These are phyloP conservation scores for Alternaria sp. DNA, from an alignment of 2,329 filamentous ascomycete genomes.

Conservation along the genomic window DNA sequence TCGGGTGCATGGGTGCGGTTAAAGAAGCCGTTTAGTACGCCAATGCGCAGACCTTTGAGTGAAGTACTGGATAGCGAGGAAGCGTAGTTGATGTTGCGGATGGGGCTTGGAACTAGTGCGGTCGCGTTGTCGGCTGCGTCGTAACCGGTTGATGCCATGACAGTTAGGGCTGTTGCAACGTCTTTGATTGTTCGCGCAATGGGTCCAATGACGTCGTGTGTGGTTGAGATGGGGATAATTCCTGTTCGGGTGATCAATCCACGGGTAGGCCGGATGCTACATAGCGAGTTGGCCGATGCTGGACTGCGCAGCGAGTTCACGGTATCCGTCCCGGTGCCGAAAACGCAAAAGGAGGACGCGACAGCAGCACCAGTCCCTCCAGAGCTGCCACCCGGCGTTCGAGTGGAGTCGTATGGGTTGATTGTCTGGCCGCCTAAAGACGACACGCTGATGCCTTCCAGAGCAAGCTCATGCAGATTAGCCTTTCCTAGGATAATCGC, in stretches of 20 bases:
- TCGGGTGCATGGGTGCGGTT: slow-evolving; percentile 62
- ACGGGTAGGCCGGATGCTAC: slow-evolving; percentile 66
- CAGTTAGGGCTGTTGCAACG: slow-evolving; percentile 60
- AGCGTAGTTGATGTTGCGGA: slow-evolving; percentile 59
- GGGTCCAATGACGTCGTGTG: slow-evolving; percentile 65
- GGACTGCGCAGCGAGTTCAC: slow-evolving; percentile 69
- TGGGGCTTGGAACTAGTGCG: slow-evolving; percentile 56
- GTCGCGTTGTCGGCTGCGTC: slow-evolving; percentile 64
- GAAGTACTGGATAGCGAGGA: slow-evolving; percentile 47
- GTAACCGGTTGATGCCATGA: slow-evolving; percentile 62
- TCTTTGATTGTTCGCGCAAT: slow-evolving; percentile 63
- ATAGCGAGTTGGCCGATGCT: slow-evolving; percentile 67
- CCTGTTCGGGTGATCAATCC: slow-evolving; percentile 62
- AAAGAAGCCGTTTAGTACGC: slow-evolving; percentile 66
- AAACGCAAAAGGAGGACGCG: slow-evolving; percentile 65
- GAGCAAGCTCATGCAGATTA: slow-evolving; percentile 69
- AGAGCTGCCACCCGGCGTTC: slow-evolving; percentile 72
- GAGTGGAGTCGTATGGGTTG: slow-evolving; percentile 70
- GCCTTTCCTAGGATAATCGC: slow-evolving; percentile 66
- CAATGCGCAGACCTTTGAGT: slow-evolving; percentile 57
- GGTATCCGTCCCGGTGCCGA: slow-evolving; percentile 68
- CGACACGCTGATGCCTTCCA: slow-evolving; percentile 70
- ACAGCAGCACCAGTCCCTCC: slow-evolving; percentile 70
- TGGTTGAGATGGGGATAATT: slow-evolving; percentile 65
- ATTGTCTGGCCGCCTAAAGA: slow-evolving; percentile 70